These are phyloP conservation scores for Eutrema heterophyllum DNA, from an alignment of 345 rosid species.

Conservation along the genomic window DNA sequence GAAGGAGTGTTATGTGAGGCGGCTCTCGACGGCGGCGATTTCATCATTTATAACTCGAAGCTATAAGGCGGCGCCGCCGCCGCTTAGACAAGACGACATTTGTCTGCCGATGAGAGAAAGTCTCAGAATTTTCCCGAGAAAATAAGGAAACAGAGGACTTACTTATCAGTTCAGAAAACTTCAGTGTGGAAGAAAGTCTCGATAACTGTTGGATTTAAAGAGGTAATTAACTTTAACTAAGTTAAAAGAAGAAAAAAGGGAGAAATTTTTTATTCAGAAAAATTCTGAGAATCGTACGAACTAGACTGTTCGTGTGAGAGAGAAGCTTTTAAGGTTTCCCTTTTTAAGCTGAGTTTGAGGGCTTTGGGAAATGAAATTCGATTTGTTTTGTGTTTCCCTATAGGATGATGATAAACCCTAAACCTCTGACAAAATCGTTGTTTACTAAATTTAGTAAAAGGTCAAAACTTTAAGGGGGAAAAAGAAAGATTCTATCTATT, in stretches of 20 bases:
- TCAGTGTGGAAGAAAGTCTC: not conserved
- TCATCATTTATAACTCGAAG: constrained; percentile 51
- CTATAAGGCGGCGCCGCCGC: constrained; percentile 38
- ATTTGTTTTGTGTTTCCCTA: not conserved
- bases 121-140: not conserved
- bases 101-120: not conserved
- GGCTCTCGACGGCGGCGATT: constrained; percentile 38
- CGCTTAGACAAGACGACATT: constrained; percentile 69
- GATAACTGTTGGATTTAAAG: not conserved
- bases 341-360: not conserved
- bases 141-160: not conserved
- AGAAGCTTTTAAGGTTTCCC: not conserved
- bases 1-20: constrained; percentile 39
- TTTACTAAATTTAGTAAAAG: constrained; percentile 4
- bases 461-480: not conserved
- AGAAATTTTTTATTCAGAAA: not conserved
- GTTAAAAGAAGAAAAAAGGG: not conserved
- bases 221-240: not conserved
- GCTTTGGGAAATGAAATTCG: not conserved
- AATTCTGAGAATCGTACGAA: not conserved
- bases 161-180: not conserved
- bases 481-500: not conserved
- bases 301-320: not conserved
- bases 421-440: constrained; percentile 17
- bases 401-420: constrained; percentile 16